Conservation (phyloP, 1,284 basidiomycete genomes). For the Cutaneotrichosporon cyanovorans region DNA sequence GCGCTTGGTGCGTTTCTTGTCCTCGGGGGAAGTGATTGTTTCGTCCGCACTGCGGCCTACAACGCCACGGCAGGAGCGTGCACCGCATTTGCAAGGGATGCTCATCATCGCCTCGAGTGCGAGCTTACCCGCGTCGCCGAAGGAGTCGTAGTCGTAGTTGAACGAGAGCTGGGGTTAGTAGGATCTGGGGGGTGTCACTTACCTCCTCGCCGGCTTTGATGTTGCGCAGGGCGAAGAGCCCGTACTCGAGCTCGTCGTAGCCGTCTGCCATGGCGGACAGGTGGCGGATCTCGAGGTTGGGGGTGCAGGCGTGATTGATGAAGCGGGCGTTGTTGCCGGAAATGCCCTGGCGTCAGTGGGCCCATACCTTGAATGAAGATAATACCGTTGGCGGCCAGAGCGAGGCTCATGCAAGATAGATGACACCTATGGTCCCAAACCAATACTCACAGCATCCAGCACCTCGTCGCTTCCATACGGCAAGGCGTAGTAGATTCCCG, state of each 20-base stretch:
- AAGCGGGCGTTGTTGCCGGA: slow-evolving; percentile 48
- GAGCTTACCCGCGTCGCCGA: slow-evolving; percentile 21
- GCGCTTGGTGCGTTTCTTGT: not conserved
- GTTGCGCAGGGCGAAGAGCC: slow-evolving; percentile 45
- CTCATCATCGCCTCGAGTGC: slow-evolving; percentile 21
- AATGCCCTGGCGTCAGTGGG: slow-evolving; percentile 36
- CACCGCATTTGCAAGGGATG: slow-evolving; percentile 44
- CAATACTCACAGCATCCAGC: slow-evolving; percentile 45
- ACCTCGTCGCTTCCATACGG: slow-evolving; percentile 48
- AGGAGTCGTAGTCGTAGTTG: slow-evolving; percentile 46
- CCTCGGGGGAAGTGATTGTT: slow-evolving; percentile 9
- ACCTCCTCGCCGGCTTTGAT: slow-evolving; percentile 47
- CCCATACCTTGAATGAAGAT: no score
- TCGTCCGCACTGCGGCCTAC: slow-evolving; percentile 39
- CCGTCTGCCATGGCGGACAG: slow-evolving; percentile 41
- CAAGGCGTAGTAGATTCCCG: slow-evolving; percentile 47
- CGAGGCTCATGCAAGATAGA: no score
- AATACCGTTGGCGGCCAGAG: no score
- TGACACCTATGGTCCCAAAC: not conserved
- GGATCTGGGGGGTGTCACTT: slow-evolving; percentile 3
- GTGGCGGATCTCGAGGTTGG: slow-evolving; percentile 46
- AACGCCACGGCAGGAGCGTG: slow-evolving; percentile 41
- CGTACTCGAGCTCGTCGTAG: slow-evolving; percentile 47
- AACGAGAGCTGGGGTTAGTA: slow-evolving; percentile 32
- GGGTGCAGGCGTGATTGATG: slow-evolving; percentile 48